phyloP scores from a whole-genome alignment of 331 rosid genomes.

The Rhamnella rubrinervis region DNA sequence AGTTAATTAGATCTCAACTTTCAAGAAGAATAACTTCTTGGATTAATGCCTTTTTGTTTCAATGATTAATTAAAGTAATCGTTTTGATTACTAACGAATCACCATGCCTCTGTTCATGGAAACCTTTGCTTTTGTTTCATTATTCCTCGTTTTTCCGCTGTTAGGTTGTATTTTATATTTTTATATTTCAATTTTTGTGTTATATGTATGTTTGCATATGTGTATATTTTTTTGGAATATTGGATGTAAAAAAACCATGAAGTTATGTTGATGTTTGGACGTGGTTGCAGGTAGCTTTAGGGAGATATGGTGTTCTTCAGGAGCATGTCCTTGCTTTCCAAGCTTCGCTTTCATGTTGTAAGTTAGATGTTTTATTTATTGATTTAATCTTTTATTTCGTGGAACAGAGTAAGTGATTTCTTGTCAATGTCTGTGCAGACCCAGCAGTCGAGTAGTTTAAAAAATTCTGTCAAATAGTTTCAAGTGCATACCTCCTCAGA shows the following conservation, averaged over 20 bases:
- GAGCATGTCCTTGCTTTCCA: conserved; percentile 21
- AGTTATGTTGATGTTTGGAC: neutral
- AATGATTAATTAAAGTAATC: neutral
- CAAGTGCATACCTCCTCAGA: no score
- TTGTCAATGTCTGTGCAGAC: neutral
- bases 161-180: neutral
- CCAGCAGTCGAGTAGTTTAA: no score
- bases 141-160: neutral
- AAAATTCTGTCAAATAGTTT: no score
- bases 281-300: no score
- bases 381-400: neutral
- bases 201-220: no score
- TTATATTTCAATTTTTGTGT: no score
- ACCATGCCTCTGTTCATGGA: neutral
- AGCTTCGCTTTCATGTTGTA: no score
- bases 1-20: no score
- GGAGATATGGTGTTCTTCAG: no score
- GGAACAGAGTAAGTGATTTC: neutral
- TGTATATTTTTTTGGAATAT: no score
- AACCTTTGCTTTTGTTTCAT: neutral
- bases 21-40: no score
- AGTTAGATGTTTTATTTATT: neutral
- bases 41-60: neutral
- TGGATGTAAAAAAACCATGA: no score
- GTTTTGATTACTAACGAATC: neutral